Percentiles rank a stretch among this genome's conserved stretches.
Conservation (phyloP, 441 rosid genomes). For the Adansonia madagascariensis region DNA sequence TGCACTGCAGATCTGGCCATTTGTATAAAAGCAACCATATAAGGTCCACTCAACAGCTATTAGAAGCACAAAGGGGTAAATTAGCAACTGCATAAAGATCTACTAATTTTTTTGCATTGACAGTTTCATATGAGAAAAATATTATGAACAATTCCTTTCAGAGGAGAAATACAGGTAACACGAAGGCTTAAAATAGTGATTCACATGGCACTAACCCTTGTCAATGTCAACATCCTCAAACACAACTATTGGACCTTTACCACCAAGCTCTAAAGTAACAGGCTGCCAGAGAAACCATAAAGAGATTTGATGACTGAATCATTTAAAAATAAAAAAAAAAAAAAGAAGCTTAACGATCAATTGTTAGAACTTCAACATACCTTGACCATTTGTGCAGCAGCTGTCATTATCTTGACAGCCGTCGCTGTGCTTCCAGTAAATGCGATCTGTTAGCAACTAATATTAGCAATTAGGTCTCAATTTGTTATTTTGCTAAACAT, state of each 20-base stretch:
- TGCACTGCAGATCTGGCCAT: constrained; percentile 98
- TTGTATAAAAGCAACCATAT: constrained; percentile 97
- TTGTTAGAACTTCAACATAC: constrained; percentile 41
- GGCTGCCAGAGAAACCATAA: constrained; percentile 59
- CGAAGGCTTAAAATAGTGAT: constrained; percentile 16
- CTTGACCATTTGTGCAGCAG: constrained; percentile 87
- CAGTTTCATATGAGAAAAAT: not conserved
- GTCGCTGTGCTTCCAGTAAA: constrained; percentile 95
- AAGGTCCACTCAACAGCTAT: constrained; percentile 92
- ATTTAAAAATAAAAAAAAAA: not conserved
- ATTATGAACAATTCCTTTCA: not conserved
- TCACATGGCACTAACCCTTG: constrained; percentile 58
- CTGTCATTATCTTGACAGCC: constrained; percentile 78
- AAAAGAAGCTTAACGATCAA: constrained; percentile 22
- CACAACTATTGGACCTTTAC: constrained; percentile 91
- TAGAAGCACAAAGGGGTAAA: constrained; percentile 29
- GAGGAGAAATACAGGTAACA: not conserved
- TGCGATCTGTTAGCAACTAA: constrained; percentile 59
- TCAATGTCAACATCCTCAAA: constrained; percentile 95
- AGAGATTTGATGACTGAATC: constrained; percentile 23
- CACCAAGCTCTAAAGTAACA: constrained; percentile 95
- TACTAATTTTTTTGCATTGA: not conserved
- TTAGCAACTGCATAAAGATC: constrained; percentile 19
- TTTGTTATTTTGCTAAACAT: not conserved
- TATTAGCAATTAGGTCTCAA: constrained; percentile 27